Conservation (phyloP, 495 filamentous ascomycete genomes). For the Patellaria atrata region DNA sequence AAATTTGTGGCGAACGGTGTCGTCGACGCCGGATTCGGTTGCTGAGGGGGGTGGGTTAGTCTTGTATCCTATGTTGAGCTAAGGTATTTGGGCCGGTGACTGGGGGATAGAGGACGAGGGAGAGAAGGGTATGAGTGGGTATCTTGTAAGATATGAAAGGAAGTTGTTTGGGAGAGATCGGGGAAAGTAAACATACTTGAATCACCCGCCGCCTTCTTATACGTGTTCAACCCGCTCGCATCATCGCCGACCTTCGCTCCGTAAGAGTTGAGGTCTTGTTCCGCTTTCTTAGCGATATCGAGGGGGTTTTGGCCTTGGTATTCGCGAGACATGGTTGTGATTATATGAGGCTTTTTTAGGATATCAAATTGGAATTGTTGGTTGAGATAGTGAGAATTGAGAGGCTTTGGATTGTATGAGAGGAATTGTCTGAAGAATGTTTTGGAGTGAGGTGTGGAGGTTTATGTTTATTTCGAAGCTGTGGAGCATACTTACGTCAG, state of each 20-base stretch:
- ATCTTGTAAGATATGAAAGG: background rate
- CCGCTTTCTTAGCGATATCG: slow-evolving; percentile 31
- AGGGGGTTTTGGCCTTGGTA: slow-evolving; percentile 25
- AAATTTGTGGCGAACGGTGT: slow-evolving; percentile 33
- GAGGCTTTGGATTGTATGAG: no score
- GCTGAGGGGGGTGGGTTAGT: slow-evolving; percentile 21
- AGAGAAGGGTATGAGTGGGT: background rate
- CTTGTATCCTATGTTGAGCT: no score
- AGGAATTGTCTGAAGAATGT: no score
- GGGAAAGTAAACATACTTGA: slow-evolving; percentile 28
- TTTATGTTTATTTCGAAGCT: background rate
- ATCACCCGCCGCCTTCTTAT: slow-evolving; percentile 22
- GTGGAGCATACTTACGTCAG: no score
- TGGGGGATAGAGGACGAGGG: slow-evolving; percentile 2
- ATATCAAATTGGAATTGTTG: no score
- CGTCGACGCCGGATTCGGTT: slow-evolving; percentile 39
- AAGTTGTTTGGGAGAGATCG: background rate
- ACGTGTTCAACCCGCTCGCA: background rate
- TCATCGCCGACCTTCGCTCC: slow-evolving; percentile 34
- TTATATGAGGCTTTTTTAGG: no score
- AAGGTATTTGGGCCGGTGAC: background rate
- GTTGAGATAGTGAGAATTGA: no score
- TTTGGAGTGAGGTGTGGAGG: background rate
- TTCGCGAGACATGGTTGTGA: slow-evolving; percentile 18
- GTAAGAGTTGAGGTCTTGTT: slow-evolving; percentile 40